Percentiles rank a stretch among this genome's conserved stretches.
phyloP scores from a whole-genome alignment of 163 green algal species.

The Prototheca wickerhamii region DNA sequence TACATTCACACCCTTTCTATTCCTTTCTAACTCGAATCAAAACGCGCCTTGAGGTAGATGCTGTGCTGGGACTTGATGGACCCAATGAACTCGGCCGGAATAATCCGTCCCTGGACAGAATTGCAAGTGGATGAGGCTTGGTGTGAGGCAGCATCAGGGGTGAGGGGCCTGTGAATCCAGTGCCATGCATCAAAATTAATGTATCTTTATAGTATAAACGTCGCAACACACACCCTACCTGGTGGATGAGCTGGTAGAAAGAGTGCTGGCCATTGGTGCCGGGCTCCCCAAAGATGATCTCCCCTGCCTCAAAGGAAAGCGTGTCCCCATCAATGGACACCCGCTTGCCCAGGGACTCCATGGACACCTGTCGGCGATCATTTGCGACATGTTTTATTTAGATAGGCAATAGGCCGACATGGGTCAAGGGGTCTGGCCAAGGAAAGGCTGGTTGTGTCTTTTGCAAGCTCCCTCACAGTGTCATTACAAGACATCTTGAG shows the following conservation, averaged over 20 bases:
- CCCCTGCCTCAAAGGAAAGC: conserved; percentile 81
- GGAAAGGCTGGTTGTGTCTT: no score
- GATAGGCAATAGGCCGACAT: neutral
- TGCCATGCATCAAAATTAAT: no score
- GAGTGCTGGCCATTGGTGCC: conserved; percentile 98
- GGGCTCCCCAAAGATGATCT: conserved; percentile 96
- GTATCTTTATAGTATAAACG: no score
- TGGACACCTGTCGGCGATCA: conserved; percentile 64
- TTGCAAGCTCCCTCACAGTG: no score
- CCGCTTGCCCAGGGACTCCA: conserved; percentile 98
- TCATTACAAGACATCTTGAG: no score
- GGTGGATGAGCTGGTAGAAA: conserved; percentile 80
- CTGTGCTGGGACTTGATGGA: conserved; percentile 92
- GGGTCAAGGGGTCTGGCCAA: no score
- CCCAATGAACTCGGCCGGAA: conserved; percentile 99
- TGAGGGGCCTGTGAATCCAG: no score
- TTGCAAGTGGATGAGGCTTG: neutral
- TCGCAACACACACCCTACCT: conserved; percentile 19
- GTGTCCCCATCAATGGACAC: conserved; percentile 79
- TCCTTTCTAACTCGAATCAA: no score
- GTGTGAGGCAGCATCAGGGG: no score
- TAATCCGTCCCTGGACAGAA: conserved; percentile 68
- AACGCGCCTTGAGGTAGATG: conserved; percentile 88
- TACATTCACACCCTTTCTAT: no score
- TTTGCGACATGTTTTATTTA: neutral